A percentile compares a stretch with the other conserved stretches of the same genome.
These are phyloP conservation scores for Daldinia sp. DNA, from an alignment of 2,329 filamentous ascomycete genomes.

Conservation along the genomic window DNA sequence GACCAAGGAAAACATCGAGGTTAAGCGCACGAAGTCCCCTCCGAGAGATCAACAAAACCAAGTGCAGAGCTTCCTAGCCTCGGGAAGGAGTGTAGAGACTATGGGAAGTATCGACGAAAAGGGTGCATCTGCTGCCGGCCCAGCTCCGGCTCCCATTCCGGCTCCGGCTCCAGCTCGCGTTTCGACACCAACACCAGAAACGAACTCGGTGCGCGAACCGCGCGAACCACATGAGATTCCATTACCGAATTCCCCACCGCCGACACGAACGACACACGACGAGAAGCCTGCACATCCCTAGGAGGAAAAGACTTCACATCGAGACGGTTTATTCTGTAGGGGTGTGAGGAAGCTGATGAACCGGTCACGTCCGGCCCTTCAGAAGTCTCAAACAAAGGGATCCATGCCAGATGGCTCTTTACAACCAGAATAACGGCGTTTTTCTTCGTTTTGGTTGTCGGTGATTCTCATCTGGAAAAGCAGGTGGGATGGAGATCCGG, in stretches of 20 bases:
- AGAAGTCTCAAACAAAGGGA: conserved; percentile 2
- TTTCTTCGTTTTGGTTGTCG: conserved; percentile 10
- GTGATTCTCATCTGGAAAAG: conserved; percentile 11
- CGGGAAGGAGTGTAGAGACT: conserved; percentile 57
- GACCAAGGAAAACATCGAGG: conserved; percentile 64
- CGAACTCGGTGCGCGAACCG: conserved; percentile 29
- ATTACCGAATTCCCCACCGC: conserved; percentile 42
- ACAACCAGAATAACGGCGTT: conserved; percentile 18
- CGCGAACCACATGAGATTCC: conserved; percentile 43
- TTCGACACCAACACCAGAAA: background rate
- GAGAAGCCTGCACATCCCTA: conserved; percentile 40
- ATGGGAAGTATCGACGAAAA: conserved; percentile 54
- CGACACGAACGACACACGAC: conserved; percentile 39
- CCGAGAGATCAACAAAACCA: conserved; percentile 49
- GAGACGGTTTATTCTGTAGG: conserved; percentile 12
- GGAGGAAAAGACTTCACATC: conserved; percentile 28
- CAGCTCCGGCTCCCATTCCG: conserved; percentile 9
- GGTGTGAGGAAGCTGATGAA: conserved; percentile 25
- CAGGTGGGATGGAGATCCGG: conserved; percentile 6
- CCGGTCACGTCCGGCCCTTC: conserved; percentile 7
- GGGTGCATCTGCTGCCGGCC: conserved; percentile 14
- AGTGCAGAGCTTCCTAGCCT: conserved; percentile 46
- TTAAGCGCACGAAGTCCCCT: conserved; percentile 65
- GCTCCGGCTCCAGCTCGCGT: conserved; percentile 9
- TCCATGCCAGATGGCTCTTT: background rate